Evolutionary conservation across 2,329 filamentous ascomycete species (phyloP).

Genomic region (Xylaria digitata): DNA sequence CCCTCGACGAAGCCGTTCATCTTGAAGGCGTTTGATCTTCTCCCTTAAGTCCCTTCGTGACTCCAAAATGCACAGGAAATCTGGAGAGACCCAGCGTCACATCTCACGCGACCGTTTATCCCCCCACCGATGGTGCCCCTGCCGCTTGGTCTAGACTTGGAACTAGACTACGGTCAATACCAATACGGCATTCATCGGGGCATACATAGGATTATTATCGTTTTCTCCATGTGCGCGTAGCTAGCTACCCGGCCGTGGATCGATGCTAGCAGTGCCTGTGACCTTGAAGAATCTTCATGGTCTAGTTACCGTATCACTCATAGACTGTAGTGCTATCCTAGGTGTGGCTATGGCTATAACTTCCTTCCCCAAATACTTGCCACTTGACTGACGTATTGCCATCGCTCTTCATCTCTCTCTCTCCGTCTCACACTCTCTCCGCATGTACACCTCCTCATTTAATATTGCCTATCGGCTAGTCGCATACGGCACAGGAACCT

Average conservation of each 20-base stretch:
- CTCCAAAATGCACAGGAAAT: slow-evolving; percentile 30
- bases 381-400: slow-evolving; percentile 26
- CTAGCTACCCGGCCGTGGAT: slow-evolving; percentile 6
- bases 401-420: slow-evolving; percentile 7
- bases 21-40: slow-evolving; percentile 22
- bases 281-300: slow-evolving; percentile 21
- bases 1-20: slow-evolving; percentile 24
- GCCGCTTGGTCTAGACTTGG: slow-evolving; percentile 28
- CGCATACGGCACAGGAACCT: slow-evolving; percentile 9
- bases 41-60: slow-evolving; percentile 13
- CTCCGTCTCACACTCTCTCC: slow-evolving; percentile 13
- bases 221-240: background rate
- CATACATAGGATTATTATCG: slow-evolving; percentile 5
- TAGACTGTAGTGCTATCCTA: background rate
- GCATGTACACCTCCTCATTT: slow-evolving; percentile 24
- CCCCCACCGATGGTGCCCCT: slow-evolving; percentile 27
- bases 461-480: slow-evolving; percentile 17
- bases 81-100: slow-evolving; percentile 36
- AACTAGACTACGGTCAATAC: slow-evolving; percentile 8
- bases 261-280: slow-evolving; percentile 23
- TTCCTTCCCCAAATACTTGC: slow-evolving; percentile 27
- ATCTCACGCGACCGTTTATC: slow-evolving; percentile 26
- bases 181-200: background rate
- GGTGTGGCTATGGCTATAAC: slow-evolving; percentile 20
- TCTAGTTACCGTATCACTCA: background rate